Conservation (phyloP, 2,329 filamentous ascomycete species). For the Neonectria sp. region DNA sequence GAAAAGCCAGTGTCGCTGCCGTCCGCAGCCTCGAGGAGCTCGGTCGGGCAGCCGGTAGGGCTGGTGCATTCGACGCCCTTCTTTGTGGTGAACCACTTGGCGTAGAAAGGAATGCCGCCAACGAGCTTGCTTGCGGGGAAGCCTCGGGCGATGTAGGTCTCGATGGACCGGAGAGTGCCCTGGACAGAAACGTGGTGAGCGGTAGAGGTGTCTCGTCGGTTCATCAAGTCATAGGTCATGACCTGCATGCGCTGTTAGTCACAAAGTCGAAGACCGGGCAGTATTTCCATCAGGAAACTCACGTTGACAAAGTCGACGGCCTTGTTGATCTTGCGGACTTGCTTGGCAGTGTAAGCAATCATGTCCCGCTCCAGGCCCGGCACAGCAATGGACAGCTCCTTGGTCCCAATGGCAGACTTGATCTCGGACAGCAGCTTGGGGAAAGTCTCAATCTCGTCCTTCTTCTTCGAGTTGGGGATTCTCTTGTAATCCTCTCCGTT, state of each 20-base stretch:
- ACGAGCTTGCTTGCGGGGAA: conserved; percentile 70
- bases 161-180: conserved; percentile 68
- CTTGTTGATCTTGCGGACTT: conserved; percentile 71
- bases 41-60: conserved; percentile 72
- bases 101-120: conserved; percentile 78
- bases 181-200: conserved; percentile 74
- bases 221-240: conserved; percentile 83
- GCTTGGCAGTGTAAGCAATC: conserved; percentile 74
- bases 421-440: conserved; percentile 73
- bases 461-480: conserved; percentile 71
- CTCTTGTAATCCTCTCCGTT: conserved; percentile 79
- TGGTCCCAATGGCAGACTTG: conserved; percentile 70
- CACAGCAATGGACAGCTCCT: conserved; percentile 77
- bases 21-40: conserved; percentile 70
- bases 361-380: conserved; percentile 76
- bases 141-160: conserved; percentile 72
- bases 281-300: not conserved
- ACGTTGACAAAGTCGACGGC: conserved; percentile 76
- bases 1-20: conserved; percentile 71
- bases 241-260: conserved; percentile 52
- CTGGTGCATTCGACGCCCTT: conserved; percentile 60
- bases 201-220: conserved; percentile 77
- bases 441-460: conserved; percentile 73
- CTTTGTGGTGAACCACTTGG: conserved; percentile 75
- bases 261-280: rapidly evolving